These are phyloP conservation scores for Alternaria ventricosa DNA, from an alignment of 2,329 filamentous ascomycete genomes.

Conservation along the genomic window DNA sequence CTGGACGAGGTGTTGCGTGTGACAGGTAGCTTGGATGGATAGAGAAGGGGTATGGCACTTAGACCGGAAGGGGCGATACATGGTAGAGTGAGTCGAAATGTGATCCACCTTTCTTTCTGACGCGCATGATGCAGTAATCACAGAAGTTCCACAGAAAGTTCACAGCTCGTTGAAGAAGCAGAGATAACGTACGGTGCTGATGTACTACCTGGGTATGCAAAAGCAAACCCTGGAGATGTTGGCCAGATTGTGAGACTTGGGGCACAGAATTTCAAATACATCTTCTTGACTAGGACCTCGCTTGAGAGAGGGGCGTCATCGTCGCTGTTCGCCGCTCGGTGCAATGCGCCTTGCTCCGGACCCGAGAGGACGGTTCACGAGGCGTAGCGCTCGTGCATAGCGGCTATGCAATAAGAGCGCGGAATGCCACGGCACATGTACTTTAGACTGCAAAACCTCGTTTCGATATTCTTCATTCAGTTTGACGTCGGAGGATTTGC, in stretches of 20 bases:
- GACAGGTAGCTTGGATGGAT: not conserved
- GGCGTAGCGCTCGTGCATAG: conserved; percentile 1
- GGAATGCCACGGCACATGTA: not conserved
- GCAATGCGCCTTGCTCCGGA: conserved; percentile 11
- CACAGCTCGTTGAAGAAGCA: not conserved
- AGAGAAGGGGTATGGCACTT: not conserved
- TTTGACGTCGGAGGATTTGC: not conserved
- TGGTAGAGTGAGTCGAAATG: not conserved
- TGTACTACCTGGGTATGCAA: not conserved
- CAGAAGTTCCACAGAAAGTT: not conserved
- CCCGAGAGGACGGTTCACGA: not conserved
- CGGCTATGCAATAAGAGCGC: not conserved
- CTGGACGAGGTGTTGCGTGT: not conserved
- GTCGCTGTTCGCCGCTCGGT: conserved; percentile 5
- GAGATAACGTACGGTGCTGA: not conserved
- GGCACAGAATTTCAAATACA: not conserved
- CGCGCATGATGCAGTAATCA: not conserved
- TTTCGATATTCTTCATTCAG: not conserved
- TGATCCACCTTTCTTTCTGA: not conserved
- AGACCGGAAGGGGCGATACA: not conserved
- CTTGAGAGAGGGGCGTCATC: not conserved
- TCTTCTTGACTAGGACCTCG: not conserved
- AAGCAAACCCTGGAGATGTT: not conserved
- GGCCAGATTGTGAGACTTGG: not conserved
- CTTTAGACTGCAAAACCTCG: not conserved